A percentile compares a stretch with the other conserved stretches of the same genome.
phyloP scores from a whole-genome alignment of 2,329 filamentous ascomycete genomes.

The Plectosphaerella sp. region DNA sequence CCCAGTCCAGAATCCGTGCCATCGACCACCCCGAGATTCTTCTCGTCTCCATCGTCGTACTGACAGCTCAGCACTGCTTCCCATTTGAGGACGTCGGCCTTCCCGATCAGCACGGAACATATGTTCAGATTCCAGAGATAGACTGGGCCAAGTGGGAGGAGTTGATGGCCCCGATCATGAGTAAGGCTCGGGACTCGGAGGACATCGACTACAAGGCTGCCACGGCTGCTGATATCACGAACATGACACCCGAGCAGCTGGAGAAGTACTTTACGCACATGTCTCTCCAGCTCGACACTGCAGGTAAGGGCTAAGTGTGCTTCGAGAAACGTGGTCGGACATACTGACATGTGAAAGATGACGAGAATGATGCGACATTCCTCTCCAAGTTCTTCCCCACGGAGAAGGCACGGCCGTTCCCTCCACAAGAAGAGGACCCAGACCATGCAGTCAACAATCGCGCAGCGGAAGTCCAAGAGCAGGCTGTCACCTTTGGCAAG shows the following conservation, averaged over 20 bases:
- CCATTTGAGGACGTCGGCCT: conserved; percentile 58
- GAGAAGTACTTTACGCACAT: conserved; percentile 58
- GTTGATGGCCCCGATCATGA: conserved; percentile 29
- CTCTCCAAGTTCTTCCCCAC: conserved; percentile 28
- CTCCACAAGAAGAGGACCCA: conserved; percentile 13
- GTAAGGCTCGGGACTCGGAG: conserved; percentile 16
- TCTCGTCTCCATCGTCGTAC: conserved; percentile 64
- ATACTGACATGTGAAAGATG: not conserved
- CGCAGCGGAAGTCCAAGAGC: not conserved
- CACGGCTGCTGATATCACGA: conserved; percentile 56
- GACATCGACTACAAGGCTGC: conserved; percentile 43
- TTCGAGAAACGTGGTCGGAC: not conserved
- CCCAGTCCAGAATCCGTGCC: conserved; percentile 36
- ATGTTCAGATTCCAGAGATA: conserved; percentile 41
- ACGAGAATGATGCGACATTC: conserved; percentile 5
- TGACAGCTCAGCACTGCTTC: conserved; percentile 75
- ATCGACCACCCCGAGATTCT: conserved; percentile 70
- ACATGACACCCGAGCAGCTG: conserved; percentile 55
- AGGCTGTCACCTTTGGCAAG: not conserved
- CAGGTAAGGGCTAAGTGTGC: conserved; percentile 17
- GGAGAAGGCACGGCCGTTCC: conserved; percentile 15
- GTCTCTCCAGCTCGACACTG: conserved; percentile 23
- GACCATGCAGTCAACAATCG: conserved; percentile 19
- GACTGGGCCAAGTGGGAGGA: conserved; percentile 70
- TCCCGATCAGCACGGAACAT: conserved; percentile 44